Conservation (phyloP, 768 basidiomycete species). For the Leccinum subgranulosum region DNA sequence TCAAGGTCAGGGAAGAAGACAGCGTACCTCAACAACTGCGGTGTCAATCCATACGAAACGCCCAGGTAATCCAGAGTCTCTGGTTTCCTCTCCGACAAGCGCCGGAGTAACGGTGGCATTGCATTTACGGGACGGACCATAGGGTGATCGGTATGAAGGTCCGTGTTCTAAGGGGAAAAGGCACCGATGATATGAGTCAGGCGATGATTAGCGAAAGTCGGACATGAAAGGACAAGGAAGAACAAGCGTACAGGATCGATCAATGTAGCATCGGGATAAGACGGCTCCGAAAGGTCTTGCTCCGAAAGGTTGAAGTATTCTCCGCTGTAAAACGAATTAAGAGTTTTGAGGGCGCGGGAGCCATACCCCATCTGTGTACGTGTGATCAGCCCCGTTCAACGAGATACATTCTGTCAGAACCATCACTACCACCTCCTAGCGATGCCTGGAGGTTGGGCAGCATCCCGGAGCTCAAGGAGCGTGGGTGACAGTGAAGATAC, state of each 20-base stretch:
- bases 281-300: constrained; percentile 39
- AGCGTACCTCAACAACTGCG: constrained; percentile 68
- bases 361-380: constrained; percentile 90
- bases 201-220: neutral
- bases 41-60: constrained; percentile 92
- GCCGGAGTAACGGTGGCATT: constrained; percentile 93
- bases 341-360: constrained; percentile 76
- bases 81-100: constrained; percentile 85
- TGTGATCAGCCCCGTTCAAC: constrained; percentile 1
- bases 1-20: neutral
- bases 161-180: constrained; percentile 35
- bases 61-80: constrained; percentile 92
- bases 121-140: constrained; percentile 65
- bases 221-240: neutral
- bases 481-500: neutral
- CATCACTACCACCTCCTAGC: neutral
- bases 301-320: constrained; percentile 90
- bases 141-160: constrained; percentile 76
- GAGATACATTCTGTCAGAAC: neutral
- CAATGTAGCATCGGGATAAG: constrained; percentile 56
- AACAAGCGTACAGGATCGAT: constrained; percentile 43
- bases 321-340: constrained; percentile 91
- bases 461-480: neutral
- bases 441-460: neutral
- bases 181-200: neutral